Conservation (phyloP, 768 basidiomycete genomes). For the Myochromella boudieri region DNA sequence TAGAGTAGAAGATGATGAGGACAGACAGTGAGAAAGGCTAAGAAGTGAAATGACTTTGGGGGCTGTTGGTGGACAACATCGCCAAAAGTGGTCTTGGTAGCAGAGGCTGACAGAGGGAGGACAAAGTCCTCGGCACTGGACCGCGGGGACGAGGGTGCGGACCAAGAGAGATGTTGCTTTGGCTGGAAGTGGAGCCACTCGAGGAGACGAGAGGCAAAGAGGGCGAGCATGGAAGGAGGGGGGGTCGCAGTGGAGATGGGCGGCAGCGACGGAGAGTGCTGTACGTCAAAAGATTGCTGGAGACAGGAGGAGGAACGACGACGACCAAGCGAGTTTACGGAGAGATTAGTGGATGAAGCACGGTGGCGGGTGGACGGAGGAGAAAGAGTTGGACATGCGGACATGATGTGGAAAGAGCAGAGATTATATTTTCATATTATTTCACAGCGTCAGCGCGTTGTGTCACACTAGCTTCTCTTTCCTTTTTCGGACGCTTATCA, state of each 20-base stretch:
- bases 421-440: constrained; percentile 5
- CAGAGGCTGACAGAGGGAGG: constrained; percentile 53
- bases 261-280: constrained; percentile 16
- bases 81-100: constrained; percentile 40
- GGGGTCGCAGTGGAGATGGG: constrained; percentile 18
- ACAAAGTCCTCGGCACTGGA: constrained; percentile 43
- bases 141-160: constrained; percentile 46
- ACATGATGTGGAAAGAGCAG: constrained; percentile 14
- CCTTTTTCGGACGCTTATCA: constrained; percentile 4
- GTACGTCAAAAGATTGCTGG: constrained; percentile 24
- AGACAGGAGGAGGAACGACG: constrained; percentile 53
- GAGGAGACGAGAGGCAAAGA: constrained; percentile 50
- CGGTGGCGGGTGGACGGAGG: constrained; percentile 50
- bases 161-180: constrained; percentile 39
- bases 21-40: constrained; percentile 34
- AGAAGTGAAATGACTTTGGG: constrained; percentile 22
- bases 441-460: constrained; percentile 12
- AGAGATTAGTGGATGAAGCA: constrained; percentile 57
- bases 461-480: constrained; percentile 9
- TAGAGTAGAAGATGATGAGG: constrained; percentile 7
- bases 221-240: constrained; percentile 48
- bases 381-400: constrained; percentile 28
- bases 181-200: constrained; percentile 50
- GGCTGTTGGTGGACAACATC: constrained; percentile 37
- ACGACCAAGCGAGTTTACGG: constrained; percentile 53